Evolutionary conservation across 192 early-diverging fungal genomes (phyloP).

Genomic region (Entophlyctis helioformis): DNA sequence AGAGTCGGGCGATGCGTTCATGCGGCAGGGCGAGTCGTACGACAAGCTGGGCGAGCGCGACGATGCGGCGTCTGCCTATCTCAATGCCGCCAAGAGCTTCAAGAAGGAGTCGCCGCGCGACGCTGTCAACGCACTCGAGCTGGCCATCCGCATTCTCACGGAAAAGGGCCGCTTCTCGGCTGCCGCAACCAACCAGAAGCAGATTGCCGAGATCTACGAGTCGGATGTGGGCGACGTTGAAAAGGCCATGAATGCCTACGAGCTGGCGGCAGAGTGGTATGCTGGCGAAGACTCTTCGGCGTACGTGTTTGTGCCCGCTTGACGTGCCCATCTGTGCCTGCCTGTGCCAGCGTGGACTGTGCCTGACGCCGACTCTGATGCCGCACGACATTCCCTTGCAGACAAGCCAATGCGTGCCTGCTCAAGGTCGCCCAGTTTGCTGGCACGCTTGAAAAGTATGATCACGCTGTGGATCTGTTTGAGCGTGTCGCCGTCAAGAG

Average conservation of each 20-base stretch:
- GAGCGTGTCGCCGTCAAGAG: conserved; percentile 73
- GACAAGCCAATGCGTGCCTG: conserved; percentile 76
- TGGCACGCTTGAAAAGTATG: conserved; percentile 78
- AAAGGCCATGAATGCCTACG: conserved; percentile 76
- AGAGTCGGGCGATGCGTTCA: conserved; percentile 89
- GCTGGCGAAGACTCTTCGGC: conserved; percentile 80
- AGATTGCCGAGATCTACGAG: conserved; percentile 88
- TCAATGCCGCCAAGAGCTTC: conserved; percentile 81
- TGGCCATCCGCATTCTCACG: conserved; percentile 71
- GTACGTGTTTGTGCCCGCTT: conserved; percentile 31
- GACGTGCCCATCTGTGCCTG: neutral
- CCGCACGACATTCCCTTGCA: conserved; percentile 13
- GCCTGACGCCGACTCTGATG: too few species aligned
- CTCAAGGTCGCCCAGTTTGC: conserved; percentile 89
- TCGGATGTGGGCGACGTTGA: conserved; percentile 66
- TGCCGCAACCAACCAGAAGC: conserved; percentile 90
- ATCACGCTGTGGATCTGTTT: conserved; percentile 81
- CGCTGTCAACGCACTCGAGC: conserved; percentile 58
- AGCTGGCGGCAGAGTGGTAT: conserved; percentile 88
- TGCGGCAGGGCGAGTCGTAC: conserved; percentile 69
- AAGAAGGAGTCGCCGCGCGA: conserved; percentile 55
- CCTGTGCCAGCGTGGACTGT: too few species aligned
- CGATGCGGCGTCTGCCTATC: conserved; percentile 73
- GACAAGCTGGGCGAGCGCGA: conserved; percentile 65
- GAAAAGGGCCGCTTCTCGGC: conserved; percentile 75